A percentile compares a stretch with the other conserved stretches of the same genome.
Evolutionary conservation across 768 basidiomycete species (phyloP).

Genomic region (Sporobolomyces phaffii): DNA sequence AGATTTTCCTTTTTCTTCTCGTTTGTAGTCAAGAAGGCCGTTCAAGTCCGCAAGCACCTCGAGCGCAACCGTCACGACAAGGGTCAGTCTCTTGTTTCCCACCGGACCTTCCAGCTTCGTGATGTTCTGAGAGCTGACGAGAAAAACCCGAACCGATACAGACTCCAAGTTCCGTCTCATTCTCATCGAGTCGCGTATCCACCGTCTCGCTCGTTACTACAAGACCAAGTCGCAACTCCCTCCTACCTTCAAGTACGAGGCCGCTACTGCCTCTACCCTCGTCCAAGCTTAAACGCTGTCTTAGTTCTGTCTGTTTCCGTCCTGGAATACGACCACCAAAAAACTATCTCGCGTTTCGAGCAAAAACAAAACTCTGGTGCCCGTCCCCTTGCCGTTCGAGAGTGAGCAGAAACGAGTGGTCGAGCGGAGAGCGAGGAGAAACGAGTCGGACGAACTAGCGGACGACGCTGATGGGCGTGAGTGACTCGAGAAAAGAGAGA

Average conservation of each 20-base stretch:
- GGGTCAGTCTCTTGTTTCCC: slow-evolving; percentile 46
- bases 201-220: slow-evolving; percentile 96
- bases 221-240: slow-evolving; percentile 88
- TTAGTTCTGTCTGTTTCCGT: too few relatives aligned
- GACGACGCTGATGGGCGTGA: too few relatives aligned
- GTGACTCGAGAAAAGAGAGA: too few relatives aligned
- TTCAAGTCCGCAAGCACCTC: slow-evolving; percentile 96
- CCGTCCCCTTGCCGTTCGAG: too few relatives aligned
- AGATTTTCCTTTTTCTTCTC: neutral
- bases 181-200: slow-evolving; percentile 97
- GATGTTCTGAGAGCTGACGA: neutral
- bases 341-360: too few relatives aligned
- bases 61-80: slow-evolving; percentile 98
- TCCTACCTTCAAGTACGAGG: slow-evolving; percentile 78
- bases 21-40: slow-evolving; percentile 98
- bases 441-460: too few relatives aligned
- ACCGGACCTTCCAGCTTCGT: too few relatives aligned
- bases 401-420: too few relatives aligned
- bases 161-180: slow-evolving; percentile 92
- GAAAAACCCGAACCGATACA: neutral
- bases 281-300: slow-evolving; percentile 20
- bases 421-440: too few relatives aligned
- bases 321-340: too few relatives aligned
- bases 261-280: slow-evolving; percentile 75
- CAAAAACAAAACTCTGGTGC: too few relatives aligned